phyloP scores from a whole-genome alignment of 371 early-diverging fungal species.

The Rhizopus stolonifer region DNA sequence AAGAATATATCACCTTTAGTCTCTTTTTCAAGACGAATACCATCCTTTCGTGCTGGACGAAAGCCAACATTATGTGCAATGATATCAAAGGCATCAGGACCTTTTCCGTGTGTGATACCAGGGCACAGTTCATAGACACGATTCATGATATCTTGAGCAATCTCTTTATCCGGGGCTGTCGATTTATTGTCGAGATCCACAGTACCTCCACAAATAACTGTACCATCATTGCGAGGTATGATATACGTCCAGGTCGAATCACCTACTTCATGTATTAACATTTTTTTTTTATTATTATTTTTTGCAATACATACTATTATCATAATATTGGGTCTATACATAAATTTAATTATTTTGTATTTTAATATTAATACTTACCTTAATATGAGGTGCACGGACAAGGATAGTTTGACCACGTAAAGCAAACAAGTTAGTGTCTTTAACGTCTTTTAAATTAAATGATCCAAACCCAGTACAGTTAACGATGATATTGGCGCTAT shows the following conservation, averaged over 20 bases:
- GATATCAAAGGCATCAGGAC: constrained; percentile 52
- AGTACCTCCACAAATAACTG: constrained; percentile 72
- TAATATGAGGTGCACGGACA: constrained; percentile 68
- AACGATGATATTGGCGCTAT: constrained; percentile 57
- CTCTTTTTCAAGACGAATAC: constrained; percentile 71
- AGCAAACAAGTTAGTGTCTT: constrained; percentile 64
- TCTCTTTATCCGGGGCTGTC: constrained; percentile 29
- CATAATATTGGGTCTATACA: constrained; percentile 28
- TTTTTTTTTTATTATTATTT: too few species aligned
- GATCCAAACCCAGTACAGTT: constrained; percentile 78
- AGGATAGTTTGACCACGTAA: constrained; percentile 76
- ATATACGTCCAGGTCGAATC: constrained; percentile 63
- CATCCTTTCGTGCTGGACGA: constrained; percentile 70
- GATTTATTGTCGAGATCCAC: constrained; percentile 31
- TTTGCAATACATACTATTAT: constrained; percentile 23
- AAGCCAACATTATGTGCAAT: constrained; percentile 69
- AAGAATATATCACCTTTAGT: constrained; percentile 38
- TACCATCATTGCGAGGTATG: constrained; percentile 78
- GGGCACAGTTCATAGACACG: constrained; percentile 34
- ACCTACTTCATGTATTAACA: too few species aligned
- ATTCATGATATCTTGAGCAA: constrained; percentile 35
- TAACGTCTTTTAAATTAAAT: constrained; percentile 62
- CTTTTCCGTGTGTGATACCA: constrained; percentile 42
- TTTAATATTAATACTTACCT: constrained; percentile 15
- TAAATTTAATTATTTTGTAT: too few species aligned